Evolutionary conservation across 306 rosid genomes (phyloP).

Genomic region (Senna tora): DNA sequence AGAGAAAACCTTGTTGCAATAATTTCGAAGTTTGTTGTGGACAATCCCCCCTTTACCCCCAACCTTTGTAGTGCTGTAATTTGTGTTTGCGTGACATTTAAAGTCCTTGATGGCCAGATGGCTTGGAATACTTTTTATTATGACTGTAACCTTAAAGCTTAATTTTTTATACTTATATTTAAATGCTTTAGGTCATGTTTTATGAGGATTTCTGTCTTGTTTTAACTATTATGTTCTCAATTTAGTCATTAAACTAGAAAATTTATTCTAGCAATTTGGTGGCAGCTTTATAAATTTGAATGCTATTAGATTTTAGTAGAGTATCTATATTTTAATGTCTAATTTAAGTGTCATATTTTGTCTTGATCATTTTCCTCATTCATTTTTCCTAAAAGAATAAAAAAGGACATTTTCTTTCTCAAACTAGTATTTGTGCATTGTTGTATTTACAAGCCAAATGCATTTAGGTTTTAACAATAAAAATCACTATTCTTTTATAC

Average conservation of each 20-base stretch:
- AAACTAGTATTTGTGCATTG: neutral
- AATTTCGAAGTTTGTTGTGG: conserved; percentile 45
- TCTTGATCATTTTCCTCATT: neutral
- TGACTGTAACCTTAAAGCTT: neutral
- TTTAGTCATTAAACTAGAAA: neutral
- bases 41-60: neutral
- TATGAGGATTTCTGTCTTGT: conserved; percentile 2
- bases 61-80: conserved; percentile 4
- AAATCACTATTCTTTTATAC: neutral
- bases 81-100: conserved; percentile 10
- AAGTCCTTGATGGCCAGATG: conserved; percentile 13
- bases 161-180: conserved; percentile 10
- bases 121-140: neutral
- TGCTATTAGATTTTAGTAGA: neutral
- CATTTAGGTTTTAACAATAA: neutral
- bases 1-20: conserved; percentile 46
- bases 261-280: conserved; percentile 1
- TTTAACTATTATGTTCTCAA: neutral
- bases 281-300: neutral
- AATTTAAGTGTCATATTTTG: conserved; percentile 8
- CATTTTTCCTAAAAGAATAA: neutral
- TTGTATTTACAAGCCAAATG: neutral
- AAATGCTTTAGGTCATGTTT: conserved; percentile 8
- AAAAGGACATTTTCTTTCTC: neutral
- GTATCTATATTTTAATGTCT: neutral